Conservation (phyloP, 2,329 filamentous ascomycete genomes). For the Ceratocystis smalleyi region DNA sequence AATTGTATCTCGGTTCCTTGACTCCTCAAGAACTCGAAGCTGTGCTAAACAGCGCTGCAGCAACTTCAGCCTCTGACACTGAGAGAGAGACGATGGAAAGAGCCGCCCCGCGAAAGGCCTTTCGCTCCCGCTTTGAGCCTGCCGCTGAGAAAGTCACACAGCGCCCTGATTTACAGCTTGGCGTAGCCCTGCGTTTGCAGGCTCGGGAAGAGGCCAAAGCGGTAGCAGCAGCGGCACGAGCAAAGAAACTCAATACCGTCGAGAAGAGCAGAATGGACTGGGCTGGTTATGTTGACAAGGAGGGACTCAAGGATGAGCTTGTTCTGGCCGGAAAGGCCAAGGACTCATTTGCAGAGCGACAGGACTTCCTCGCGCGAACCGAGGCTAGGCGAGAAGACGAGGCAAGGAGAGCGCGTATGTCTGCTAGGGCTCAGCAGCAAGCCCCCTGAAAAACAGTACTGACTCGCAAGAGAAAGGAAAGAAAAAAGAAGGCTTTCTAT, state of each 20-base stretch:
- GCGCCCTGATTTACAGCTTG: slow-evolving; percentile 43
- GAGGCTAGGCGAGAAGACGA: slow-evolving; percentile 48
- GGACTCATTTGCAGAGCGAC: slow-evolving; percentile 43
- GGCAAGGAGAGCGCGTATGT: slow-evolving; percentile 37
- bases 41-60: slow-evolving; percentile 1
- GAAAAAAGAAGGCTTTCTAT: not conserved
- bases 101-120: slow-evolving; percentile 37
- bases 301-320: slow-evolving; percentile 54
- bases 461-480: not conserved
- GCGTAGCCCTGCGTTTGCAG: slow-evolving; percentile 33
- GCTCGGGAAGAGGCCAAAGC: slow-evolving; percentile 36
- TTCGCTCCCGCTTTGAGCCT: slow-evolving; percentile 49
- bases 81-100: slow-evolving; percentile 21
- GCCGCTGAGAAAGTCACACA: slow-evolving; percentile 29
- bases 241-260: slow-evolving; percentile 51
- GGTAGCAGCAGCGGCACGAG: not conserved
- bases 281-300: slow-evolving; percentile 56
- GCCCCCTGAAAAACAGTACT: not conserved
- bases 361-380: slow-evolving; percentile 51
- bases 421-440: slow-evolving; percentile 20
- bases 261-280: slow-evolving; percentile 61
- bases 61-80: slow-evolving; percentile 16
- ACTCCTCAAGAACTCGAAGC: slow-evolving; percentile 19
- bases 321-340: slow-evolving; percentile 49
- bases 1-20: slow-evolving; percentile 38